Evolutionary conservation across 306 rosid species (phyloP), one percentile per base, ranked within the genome.

Genomic region (Sechiopsis laciniata): DNA sequence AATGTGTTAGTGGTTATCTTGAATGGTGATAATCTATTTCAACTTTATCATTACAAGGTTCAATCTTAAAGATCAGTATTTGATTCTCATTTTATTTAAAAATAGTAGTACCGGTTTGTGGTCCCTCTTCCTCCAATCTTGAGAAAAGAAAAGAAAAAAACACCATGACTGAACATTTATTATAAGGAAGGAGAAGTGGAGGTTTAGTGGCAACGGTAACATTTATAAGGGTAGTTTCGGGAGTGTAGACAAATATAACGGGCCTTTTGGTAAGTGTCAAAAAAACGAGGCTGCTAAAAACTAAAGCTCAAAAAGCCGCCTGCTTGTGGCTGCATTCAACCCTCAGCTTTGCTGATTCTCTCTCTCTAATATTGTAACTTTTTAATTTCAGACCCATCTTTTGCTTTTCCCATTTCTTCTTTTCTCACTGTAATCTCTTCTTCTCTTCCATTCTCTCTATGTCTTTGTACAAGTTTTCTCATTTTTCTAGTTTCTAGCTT

Each of bases 121-220:
- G n/a, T n/a, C n/a, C n/a, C n/a, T n/a, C n/a, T n/a, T n/a, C n/a
- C n/a, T n/a, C n/a, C n/a, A n/a, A n/a, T n/a, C n/a, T n/a, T n/a
- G n/a, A n/a, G n/a, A n/a, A n/a, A n/a, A n/a, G n/a, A n/a, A n/a
- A n/a, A n/a, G n/a, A n/a, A n/a, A n/a, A n/a, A n/a, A n/a, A 53
- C 73, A 62, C 13, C 0, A 29, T 62, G 3, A 26, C 50, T 16
- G 12, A 2, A 53, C 63, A 52, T 54, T 71, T 26, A 52, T 40
- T 32, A 32, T 32, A 32, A 32, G 37, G 46, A 8, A 6, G 48
- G 11, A 42, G 42, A 35, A 52, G 32, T 3, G 24, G 10, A 54
- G 48, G 72, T 76, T 11, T 58, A 50, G 81, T 75, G 58, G 82
- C 95, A 94, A 94, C 97, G 99, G 99, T 94, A 83, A 94, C 84